Conservation (phyloP, 106 monocot genomes). For the Dendrobium chrysotoxum region DNA sequence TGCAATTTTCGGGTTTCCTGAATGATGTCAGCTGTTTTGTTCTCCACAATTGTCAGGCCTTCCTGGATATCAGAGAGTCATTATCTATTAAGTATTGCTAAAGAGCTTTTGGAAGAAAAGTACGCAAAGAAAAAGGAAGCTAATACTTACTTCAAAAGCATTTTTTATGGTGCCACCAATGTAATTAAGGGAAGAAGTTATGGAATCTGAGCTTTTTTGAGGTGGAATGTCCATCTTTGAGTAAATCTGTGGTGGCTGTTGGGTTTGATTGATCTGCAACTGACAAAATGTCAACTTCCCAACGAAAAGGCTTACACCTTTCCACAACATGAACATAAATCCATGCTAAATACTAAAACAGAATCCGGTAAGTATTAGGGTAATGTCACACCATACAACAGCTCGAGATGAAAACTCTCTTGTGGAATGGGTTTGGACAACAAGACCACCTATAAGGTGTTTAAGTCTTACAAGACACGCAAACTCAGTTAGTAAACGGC, state of each 20-base stretch:
- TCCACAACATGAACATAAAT: not conserved
- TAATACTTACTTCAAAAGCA: conserved; percentile 59
- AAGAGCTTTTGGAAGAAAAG: conserved; percentile 22
- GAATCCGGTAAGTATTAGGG: not conserved
- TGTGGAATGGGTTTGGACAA: not conserved
- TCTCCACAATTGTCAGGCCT: conserved; percentile 69
- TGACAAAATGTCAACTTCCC: not conserved
- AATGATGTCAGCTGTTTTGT: conserved; percentile 55
- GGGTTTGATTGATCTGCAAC: conserved; percentile 28
- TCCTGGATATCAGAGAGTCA: conserved; percentile 32
- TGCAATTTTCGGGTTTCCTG: conserved; percentile 65
- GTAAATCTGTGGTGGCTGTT: conserved; percentile 20
- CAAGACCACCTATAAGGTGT: not conserved
- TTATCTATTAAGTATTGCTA: not conserved
- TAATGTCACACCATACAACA: not conserved
- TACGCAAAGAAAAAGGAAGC: not conserved
- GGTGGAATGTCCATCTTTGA: conserved; percentile 41
- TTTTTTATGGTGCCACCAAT: conserved; percentile 73
- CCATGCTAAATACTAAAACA: not conserved
- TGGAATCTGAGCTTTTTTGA: conserved; percentile 61
- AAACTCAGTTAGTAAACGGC: not conserved
- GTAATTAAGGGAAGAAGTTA: conserved; percentile 68
- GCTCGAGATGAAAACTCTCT: not conserved
- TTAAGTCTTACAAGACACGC: not conserved
- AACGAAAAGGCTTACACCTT: not conserved